A percentile compares a stretch with the other conserved stretches of the same genome.
Conservation (phyloP, 83 land plant species). For the Picea engelmannii region DNA sequence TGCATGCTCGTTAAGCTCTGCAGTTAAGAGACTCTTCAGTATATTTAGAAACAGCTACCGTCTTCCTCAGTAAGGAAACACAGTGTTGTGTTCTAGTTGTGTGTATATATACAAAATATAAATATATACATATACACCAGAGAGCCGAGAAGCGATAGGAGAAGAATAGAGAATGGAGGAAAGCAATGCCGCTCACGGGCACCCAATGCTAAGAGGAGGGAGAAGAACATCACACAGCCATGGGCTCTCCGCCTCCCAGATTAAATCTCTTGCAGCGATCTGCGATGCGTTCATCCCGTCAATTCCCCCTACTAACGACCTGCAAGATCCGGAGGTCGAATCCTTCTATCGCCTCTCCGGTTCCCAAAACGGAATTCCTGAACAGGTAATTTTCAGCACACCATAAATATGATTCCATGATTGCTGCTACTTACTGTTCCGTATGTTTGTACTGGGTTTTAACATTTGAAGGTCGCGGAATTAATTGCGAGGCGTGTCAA, state of each 20-base stretch:
- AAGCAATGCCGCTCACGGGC: too few species aligned
- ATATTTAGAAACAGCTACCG: too few species aligned
- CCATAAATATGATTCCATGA: background rate
- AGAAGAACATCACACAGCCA: too few species aligned
- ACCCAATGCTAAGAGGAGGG: too few species aligned
- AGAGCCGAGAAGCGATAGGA: too few species aligned
- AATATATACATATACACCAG: too few species aligned
- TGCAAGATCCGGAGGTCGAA: conserved; percentile 8
- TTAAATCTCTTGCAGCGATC: background rate
- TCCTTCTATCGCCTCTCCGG: conserved; percentile 1
- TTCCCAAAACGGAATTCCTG: conserved; percentile 1
- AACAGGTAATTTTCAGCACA: background rate
- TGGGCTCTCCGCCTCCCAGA: background rate
- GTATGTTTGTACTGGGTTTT: background rate
- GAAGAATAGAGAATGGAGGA: too few species aligned
- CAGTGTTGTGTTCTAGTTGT: too few species aligned
- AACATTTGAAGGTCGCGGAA: conserved; percentile 20
- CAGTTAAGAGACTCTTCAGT: too few species aligned
- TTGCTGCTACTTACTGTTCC: background rate
- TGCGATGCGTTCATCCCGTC: conserved; percentile 8
- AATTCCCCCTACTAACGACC: background rate
- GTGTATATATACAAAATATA: too few species aligned
- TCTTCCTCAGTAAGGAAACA: too few species aligned
- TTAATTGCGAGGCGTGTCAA: conserved; percentile 11
- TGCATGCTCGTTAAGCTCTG: too few species aligned